Evolutionary conservation across 176 grass and related monocot genomes (phyloP).

Genomic region (Hsuehochloa calcarea): DNA sequence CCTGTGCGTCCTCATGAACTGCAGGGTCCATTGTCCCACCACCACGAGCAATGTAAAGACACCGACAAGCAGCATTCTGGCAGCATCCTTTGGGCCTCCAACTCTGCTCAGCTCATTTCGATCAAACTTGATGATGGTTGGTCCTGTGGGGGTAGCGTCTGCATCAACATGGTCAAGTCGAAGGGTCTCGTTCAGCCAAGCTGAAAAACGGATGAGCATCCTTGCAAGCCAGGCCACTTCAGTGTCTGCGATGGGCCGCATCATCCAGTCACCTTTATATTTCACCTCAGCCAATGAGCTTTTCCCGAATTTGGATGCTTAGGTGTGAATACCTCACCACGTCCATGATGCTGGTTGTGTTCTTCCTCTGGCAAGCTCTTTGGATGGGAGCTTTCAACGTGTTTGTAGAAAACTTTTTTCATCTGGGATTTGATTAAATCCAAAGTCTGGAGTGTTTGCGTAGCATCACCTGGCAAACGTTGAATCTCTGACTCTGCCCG

Average conservation of each 20-base stretch:
- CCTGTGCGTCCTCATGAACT: slow-evolving; percentile 55
- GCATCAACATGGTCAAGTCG: slow-evolving; percentile 36
- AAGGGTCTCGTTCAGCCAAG: slow-evolving; percentile 56
- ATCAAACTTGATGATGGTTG: slow-evolving; percentile 46
- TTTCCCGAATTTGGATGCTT: slow-evolving; percentile 51
- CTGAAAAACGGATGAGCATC: slow-evolving; percentile 55
- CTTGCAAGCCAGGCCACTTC: slow-evolving; percentile 74
- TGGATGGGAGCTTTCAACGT: slow-evolving; percentile 32
- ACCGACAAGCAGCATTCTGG: slow-evolving; percentile 37
- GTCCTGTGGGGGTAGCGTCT: slow-evolving; percentile 22
- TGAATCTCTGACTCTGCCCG: slow-evolving; percentile 67
- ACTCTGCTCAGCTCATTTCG: slow-evolving; percentile 41
- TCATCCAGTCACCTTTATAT: slow-evolving; percentile 78
- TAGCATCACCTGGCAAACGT: slow-evolving; percentile 44
- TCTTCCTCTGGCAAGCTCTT: slow-evolving; percentile 29
- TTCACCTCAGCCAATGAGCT: slow-evolving; percentile 26
- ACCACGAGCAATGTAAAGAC: slow-evolving; percentile 45
- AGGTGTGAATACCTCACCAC: slow-evolving; percentile 54
- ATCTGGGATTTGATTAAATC: slow-evolving; percentile 60
- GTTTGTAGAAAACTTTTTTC: slow-evolving; percentile 55
- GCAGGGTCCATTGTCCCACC: slow-evolving; percentile 43
- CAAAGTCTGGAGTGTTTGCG: slow-evolving; percentile 39
- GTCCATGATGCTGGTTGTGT: slow-evolving; percentile 29
- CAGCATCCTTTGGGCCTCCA: slow-evolving; percentile 59
- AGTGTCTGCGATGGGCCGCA: slow-evolving; percentile 57